phyloP scores from a whole-genome alignment of 73 alveolate species.

The Paramecium pentaurelia region DNA sequence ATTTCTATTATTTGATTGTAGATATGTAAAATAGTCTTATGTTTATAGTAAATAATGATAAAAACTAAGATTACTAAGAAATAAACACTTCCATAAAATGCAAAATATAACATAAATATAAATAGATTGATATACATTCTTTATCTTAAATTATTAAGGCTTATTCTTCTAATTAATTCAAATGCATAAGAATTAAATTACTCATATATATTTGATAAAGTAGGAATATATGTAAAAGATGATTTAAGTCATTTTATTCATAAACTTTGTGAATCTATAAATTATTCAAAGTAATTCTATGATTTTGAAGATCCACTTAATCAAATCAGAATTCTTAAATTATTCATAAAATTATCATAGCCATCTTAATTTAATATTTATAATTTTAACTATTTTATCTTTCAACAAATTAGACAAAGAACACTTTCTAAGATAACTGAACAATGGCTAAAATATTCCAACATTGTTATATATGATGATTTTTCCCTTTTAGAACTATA shows the following conservation, averaged over 20 bases:
- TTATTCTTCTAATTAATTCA: neutral
- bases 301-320: neutral
- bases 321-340: neutral
- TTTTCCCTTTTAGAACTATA: too few relatives aligned
- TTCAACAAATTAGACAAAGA: too few relatives aligned
- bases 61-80: neutral
- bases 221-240: neutral
- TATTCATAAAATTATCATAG: too few relatives aligned
- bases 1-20: neutral
- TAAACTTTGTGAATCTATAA: neutral
- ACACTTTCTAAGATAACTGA: too few relatives aligned
- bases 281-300: neutral
- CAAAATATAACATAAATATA: neutral
- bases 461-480: too few relatives aligned
- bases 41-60: neutral
- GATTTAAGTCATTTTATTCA: neutral
- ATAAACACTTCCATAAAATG: neutral
- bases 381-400: too few relatives aligned
- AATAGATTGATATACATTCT: neutral
- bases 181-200: neutral
- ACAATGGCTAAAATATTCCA: too few relatives aligned
- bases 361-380: too few relatives aligned
- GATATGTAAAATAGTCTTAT: neutral
- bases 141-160: neutral
- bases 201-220: neutral